phyloP scores from a whole-genome alignment of 2,329 filamentous ascomycete genomes.

The Botrytis byssoidea region DNA sequence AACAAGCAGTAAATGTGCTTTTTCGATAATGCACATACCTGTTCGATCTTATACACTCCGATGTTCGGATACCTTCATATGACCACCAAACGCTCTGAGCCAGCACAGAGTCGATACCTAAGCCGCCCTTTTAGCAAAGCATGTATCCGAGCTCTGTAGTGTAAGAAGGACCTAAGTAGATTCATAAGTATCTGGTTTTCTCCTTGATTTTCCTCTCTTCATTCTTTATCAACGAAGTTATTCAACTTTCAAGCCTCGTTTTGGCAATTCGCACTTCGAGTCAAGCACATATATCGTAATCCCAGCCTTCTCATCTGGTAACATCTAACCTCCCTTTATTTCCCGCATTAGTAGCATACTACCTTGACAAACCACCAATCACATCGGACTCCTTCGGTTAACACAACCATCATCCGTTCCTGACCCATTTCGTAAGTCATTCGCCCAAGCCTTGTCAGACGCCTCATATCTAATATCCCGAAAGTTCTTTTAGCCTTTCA shows the following conservation, averaged over 20 bases:
- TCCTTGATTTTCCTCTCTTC: not conserved
- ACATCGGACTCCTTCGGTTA: conserved; percentile 28
- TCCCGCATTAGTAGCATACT: not conserved
- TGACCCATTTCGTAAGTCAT: conserved; percentile 24
- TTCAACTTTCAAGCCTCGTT: conserved; percentile 1
- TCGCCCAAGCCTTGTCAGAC: conserved; percentile 1
- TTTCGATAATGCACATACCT: conserved; percentile 1
- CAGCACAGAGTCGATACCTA: not conserved
- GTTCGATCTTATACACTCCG: not conserved
- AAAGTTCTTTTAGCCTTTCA: conserved; percentile 21
- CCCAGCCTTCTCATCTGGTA: not conserved
- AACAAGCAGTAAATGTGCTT: not conserved
- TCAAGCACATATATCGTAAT: not conserved
- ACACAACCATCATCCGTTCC: conserved; percentile 25
- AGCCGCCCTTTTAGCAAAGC: conserved; percentile 2
- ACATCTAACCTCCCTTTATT: not conserved
- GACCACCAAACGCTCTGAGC: conserved; percentile 2
- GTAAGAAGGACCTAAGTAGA: not conserved
- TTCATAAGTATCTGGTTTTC: conserved; percentile 8
- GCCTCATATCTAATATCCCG: conserved; percentile 11
- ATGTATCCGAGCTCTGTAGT: not conserved
- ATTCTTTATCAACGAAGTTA: conserved; percentile 5
- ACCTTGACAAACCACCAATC: conserved; percentile 19
- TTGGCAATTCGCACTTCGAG: not conserved
- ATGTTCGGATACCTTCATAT: conserved; percentile 3